Percentiles rank a stretch among this genome's conserved stretches.
Conservation (phyloP, 2,329 filamentous ascomycete species). For the Aspergillus sergii region DNA sequence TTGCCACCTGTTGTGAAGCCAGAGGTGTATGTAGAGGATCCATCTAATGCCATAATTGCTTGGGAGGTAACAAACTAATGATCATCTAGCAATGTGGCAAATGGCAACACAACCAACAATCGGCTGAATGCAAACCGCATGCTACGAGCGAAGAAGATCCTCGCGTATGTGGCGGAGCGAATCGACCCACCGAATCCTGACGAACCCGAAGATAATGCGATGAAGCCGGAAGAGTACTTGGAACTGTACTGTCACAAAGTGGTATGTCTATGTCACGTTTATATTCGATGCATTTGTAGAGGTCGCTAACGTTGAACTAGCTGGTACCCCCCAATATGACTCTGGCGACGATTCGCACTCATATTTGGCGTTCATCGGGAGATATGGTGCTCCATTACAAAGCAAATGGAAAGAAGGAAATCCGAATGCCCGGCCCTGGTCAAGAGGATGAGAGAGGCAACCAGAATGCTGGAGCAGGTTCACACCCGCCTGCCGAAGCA, state of each 20-base stretch:
- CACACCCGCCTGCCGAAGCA: constrained; percentile 7
- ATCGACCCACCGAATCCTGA: constrained; percentile 72
- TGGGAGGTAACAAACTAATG: constrained; percentile 7
- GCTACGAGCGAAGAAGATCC: constrained; percentile 91
- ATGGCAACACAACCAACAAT: constrained; percentile 57
- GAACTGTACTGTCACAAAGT: constrained; percentile 94
- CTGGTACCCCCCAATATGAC: constrained; percentile 78
- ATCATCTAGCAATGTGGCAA: constrained; percentile 23
- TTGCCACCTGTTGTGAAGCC: constrained; percentile 73
- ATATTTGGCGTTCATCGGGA: constrained; percentile 93
- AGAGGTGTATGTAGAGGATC: constrained; percentile 60
- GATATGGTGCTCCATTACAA: constrained; percentile 92
- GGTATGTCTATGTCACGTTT: constrained; percentile 64
- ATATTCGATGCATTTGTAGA: neutral
- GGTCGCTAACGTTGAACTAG: constrained; percentile 28
- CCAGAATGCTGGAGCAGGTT: constrained; percentile 13
- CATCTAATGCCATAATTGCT: neutral
- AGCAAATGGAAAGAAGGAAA: constrained; percentile 76
- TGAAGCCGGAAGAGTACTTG: constrained; percentile 88
- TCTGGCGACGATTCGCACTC: constrained; percentile 86
- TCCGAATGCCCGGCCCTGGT: constrained; percentile 31
- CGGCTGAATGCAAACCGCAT: constrained; percentile 95
- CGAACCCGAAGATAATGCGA: constrained; percentile 58
- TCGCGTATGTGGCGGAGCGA: constrained; percentile 87
- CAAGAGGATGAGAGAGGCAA: constrained; percentile 21